Evolutionary conservation across 192 early-diverging fungal genomes (phyloP).

Genomic region (Helicostylum pulchrum): DNA sequence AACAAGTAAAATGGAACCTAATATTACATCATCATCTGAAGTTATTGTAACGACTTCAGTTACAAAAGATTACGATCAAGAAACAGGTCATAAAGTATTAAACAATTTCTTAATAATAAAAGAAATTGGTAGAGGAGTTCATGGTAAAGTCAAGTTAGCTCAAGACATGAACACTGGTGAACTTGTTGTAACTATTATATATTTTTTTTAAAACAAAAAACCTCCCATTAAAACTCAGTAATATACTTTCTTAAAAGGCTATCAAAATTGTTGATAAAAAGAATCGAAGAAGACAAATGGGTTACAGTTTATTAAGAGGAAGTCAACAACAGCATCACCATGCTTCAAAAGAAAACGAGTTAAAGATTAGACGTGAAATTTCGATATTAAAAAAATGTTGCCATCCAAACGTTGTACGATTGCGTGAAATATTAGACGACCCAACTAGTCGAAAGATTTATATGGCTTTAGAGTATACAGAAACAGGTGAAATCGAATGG

Average conservation of each 20-base stretch:
- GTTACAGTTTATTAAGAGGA: constrained; percentile 25
- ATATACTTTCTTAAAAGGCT: constrained; percentile 39
- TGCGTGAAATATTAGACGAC: constrained; percentile 95
- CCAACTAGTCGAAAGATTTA: constrained; percentile 90
- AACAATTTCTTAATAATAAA: constrained; percentile 92
- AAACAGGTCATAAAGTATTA: constrained; percentile 90
- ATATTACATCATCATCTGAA: background rate
- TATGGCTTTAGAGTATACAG: constrained; percentile 84
- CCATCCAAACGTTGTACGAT: constrained; percentile 89
- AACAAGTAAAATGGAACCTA: background rate
- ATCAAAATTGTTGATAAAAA: constrained; percentile 74
- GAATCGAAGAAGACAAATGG: constrained; percentile 44
- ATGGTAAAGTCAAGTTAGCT: constrained; percentile 95
- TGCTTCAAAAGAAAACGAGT: constrained; percentile 49
- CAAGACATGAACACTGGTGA: constrained; percentile 75
- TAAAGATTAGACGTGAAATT: constrained; percentile 94
- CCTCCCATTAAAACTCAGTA: background rate
- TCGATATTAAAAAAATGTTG: constrained; percentile 93
- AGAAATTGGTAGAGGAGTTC: constrained; percentile 90
- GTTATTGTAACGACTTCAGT: constrained; percentile 49
- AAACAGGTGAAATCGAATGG: constrained; percentile 93
- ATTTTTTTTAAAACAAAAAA: background rate
- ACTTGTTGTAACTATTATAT: constrained; percentile 58
- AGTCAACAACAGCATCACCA: constrained; percentile 23
- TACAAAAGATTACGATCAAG: constrained; percentile 79